Conservation (phyloP, 345 rosid genomes). For the Hypericum androsaemum region DNA sequence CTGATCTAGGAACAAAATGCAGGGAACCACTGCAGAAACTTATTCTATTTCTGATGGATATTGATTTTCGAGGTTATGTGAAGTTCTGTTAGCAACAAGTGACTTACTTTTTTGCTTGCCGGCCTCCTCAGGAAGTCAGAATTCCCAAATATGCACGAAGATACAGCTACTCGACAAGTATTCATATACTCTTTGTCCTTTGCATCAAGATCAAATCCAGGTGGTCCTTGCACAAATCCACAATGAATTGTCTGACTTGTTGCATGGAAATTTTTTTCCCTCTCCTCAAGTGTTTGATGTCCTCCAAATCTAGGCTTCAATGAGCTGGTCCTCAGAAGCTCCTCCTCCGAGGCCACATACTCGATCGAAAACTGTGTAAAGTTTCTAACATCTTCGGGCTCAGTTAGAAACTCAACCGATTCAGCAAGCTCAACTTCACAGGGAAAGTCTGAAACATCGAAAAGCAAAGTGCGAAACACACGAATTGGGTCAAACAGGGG, state of each 20-base stretch:
- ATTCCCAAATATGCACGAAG: constrained; percentile 94
- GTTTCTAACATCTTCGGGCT: constrained; percentile 41
- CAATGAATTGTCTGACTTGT: constrained; percentile 63
- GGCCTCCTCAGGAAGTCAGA: constrained; percentile 91
- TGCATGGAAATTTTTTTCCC: constrained; percentile 62
- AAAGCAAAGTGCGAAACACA: no score
- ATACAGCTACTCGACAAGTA: constrained; percentile 57
- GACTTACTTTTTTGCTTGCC: constrained; percentile 49
- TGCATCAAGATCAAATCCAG: constrained; percentile 56
- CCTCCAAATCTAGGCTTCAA: constrained; percentile 69
- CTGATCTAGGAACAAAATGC: no score
- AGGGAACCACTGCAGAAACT: no score
- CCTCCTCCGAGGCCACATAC: constrained; percentile 41
- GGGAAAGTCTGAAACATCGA: constrained; percentile 49
- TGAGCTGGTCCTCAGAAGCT: constrained; percentile 15
- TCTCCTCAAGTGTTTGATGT: constrained; percentile 61
- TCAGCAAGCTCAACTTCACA: constrained; percentile 47
- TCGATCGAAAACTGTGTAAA: constrained; percentile 46
- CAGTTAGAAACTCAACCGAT: constrained; percentile 39
- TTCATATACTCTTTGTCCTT: constrained; percentile 62
- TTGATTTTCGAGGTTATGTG: no score
- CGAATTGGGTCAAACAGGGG: no score
- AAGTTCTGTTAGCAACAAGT: neutral
- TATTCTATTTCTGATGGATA: no score
- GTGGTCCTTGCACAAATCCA: constrained; percentile 64